Conservation (phyloP, 345 rosid species). For the Citrus maxima region DNA sequence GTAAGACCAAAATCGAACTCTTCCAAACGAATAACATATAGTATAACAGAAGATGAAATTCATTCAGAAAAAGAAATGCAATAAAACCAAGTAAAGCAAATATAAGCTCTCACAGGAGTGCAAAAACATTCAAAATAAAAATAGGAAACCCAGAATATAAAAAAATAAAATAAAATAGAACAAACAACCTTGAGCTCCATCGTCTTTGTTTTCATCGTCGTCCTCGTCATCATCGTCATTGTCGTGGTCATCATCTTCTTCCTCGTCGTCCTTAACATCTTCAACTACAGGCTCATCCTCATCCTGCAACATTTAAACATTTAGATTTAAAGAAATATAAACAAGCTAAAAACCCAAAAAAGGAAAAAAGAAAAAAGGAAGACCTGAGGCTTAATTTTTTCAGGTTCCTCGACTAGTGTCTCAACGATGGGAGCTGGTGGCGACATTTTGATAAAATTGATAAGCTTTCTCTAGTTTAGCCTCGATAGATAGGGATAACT, state of each 20-base stretch:
- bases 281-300: slow-evolving; percentile 5
- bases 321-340: neutral
- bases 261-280: neutral
- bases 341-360: neutral
- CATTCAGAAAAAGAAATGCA: too few species aligned
- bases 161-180: neutral
- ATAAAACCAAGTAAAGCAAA: too few species aligned
- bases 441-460: neutral
- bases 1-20: neutral
- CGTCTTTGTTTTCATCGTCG: neutral
- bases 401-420: neutral
- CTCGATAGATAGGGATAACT: neutral
- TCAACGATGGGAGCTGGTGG: slow-evolving; percentile 3
- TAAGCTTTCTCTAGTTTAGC: neutral
- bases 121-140: neutral
- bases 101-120: neutral
- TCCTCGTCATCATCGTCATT: neutral
- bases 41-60: neutral
- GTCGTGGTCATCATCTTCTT: neutral
- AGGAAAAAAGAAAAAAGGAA: neutral
- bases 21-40: neutral
- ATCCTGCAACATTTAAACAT: neutral
- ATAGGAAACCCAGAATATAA: neutral
- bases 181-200: neutral
- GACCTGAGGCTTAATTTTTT: neutral